Conservation (phyloP, 1,139 yeast species). For the Saccharomycopsis crataegensis region DNA sequence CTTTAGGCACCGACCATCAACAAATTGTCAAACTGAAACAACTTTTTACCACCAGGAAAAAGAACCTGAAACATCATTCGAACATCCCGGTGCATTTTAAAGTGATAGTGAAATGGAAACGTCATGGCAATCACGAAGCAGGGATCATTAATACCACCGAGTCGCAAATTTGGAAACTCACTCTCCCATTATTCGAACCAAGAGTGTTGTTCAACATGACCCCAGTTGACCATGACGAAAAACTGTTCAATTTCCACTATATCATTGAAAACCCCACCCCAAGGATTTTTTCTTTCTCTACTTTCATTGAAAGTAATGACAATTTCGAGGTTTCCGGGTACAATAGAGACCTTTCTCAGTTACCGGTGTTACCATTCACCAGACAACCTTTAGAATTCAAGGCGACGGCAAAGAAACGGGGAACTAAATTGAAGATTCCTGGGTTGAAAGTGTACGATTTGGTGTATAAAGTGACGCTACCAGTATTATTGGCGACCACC, state of each 20-base stretch:
- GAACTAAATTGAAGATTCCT: conserved; percentile 41
- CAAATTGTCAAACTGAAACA: conserved; percentile 20
- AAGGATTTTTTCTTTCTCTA: conserved; percentile 55
- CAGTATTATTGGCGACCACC: conserved; percentile 40
- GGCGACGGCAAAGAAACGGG: conserved; percentile 24
- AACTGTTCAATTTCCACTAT: conserved; percentile 34
- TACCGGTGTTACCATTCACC: conserved; percentile 59
- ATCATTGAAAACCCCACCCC: conserved; percentile 71
- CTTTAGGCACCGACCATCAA: not conserved
- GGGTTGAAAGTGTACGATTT: conserved; percentile 54
- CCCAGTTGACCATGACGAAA: not conserved
- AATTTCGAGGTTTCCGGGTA: conserved; percentile 29
- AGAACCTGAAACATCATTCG: conserved; percentile 36
- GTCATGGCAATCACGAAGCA: conserved; percentile 23
- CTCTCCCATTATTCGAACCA: conserved; percentile 63
- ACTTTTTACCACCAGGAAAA: conserved; percentile 34
- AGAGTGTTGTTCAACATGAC: conserved; percentile 43
- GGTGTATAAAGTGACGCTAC: conserved; percentile 58
- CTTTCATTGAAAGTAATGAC: conserved; percentile 34
- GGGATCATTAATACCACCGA: conserved; percentile 26
- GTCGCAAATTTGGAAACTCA: conserved; percentile 39
- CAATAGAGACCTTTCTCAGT: conserved; percentile 26
- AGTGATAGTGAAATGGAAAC: conserved; percentile 32
- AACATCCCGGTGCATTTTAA: conserved; percentile 31
- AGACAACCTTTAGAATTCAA: conserved; percentile 39